Evolutionary conservation across 2,329 filamentous ascomycete species (phyloP).

Genomic region (Aspergillus sp.): DNA sequence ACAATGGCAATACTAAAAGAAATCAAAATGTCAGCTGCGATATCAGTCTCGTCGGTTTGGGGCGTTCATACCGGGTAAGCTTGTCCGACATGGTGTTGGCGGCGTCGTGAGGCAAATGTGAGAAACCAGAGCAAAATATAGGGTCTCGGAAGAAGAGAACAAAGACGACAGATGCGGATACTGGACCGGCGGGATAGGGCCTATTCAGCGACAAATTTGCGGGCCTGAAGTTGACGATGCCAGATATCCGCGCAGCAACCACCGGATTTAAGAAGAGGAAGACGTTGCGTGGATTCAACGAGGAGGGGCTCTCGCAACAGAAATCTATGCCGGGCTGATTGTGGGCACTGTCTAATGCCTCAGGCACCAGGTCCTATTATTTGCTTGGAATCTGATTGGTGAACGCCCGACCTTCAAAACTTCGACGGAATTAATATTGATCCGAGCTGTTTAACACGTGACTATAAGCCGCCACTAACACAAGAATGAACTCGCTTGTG

Average conservation of each 20-base stretch:
- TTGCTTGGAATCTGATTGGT: slow-evolving; percentile 21
- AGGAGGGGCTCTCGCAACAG: slow-evolving; percentile 22
- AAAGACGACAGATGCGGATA: slow-evolving; percentile 11
- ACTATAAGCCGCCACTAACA: slow-evolving; percentile 16
- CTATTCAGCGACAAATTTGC: slow-evolving; percentile 17
- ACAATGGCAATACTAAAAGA: slow-evolving; percentile 88
- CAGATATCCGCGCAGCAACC: slow-evolving; percentile 18
- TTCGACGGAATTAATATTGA: slow-evolving; percentile 14
- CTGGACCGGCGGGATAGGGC: slow-evolving; percentile 7
- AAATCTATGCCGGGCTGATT: slow-evolving; percentile 26
- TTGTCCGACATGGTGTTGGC: slow-evolving; percentile 76
- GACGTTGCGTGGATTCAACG: slow-evolving; percentile 17
- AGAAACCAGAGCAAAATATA: slow-evolving; percentile 5
- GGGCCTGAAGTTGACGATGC: slow-evolving; percentile 16
- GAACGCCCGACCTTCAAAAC: not conserved
- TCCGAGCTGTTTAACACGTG: slow-evolving; percentile 16
- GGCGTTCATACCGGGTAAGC: slow-evolving; percentile 75
- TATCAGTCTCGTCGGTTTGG: not conserved
- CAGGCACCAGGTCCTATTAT: slow-evolving; percentile 20
- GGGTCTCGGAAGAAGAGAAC: slow-evolving; percentile 5
- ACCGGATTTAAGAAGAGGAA: slow-evolving; percentile 13
- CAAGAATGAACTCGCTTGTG: slow-evolving; percentile 23
- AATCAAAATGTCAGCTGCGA: slow-evolving; percentile 18
- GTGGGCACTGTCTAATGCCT: slow-evolving; percentile 23
- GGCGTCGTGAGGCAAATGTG: slow-evolving; percentile 3